These are phyloP conservation scores for Tripidium arundinaceum DNA, from an alignment of 202 grass and related monocot genomes.

Conservation along the genomic window DNA sequence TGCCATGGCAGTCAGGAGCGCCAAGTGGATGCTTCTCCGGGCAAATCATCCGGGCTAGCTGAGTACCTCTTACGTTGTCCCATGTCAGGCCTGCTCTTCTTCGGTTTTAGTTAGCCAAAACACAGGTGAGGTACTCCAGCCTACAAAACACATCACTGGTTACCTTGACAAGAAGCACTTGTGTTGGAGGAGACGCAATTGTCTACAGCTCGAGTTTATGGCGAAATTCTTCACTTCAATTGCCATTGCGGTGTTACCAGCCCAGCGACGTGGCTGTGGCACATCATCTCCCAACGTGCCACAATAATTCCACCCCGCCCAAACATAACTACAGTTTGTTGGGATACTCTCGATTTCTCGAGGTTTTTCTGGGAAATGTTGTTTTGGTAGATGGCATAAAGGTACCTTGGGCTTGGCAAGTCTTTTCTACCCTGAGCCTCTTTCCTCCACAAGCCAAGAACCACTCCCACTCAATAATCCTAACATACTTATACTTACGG, in stretches of 20 bases:
- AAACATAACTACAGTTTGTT: no score
- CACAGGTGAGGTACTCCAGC: no score
- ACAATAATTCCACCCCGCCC: no score
- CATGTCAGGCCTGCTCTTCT: slow-evolving; percentile 31
- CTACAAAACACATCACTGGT: no score
- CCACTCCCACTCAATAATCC: neutral
- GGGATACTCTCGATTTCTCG: no score
- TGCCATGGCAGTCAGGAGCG: no score
- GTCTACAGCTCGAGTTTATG: neutral
- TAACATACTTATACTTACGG: slow-evolving; percentile 12
- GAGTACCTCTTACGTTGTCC: slow-evolving; percentile 20
- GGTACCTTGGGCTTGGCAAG: neutral
- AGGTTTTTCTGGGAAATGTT: neutral
- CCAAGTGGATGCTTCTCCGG: neutral
- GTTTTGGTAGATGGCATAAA: neutral
- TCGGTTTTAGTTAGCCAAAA: neutral
- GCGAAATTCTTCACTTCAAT: neutral
- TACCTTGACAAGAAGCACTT: slow-evolving; percentile 8
- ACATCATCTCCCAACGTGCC: no score
- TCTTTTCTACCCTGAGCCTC: slow-evolving; percentile 9
- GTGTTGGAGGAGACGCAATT: neutral
- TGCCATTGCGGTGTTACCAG: neutral
- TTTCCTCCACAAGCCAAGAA: neutral
- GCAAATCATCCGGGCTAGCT: slow-evolving; percentile 35
- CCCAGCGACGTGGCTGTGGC: no score